These are phyloP conservation scores for Diddensiella transvaalensis DNA, from an alignment of 805 yeast genomes.

Conservation along the genomic window DNA sequence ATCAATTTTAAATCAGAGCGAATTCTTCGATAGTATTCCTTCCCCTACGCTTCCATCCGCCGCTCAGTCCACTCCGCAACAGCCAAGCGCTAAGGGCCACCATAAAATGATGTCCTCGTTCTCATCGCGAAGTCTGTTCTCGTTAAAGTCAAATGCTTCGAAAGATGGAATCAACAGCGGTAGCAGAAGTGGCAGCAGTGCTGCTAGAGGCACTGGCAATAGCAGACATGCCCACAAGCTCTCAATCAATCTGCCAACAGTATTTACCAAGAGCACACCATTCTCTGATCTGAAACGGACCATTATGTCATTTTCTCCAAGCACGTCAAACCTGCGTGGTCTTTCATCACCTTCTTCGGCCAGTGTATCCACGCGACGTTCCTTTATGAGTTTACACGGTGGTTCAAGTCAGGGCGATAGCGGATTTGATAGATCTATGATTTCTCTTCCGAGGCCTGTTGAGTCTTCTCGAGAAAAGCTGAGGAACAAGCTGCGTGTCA, in stretches of 20 bases:
- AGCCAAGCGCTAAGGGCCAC: conserved; percentile 2
- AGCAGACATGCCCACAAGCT: conserved; percentile 10
- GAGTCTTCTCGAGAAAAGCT: conserved; percentile 53
- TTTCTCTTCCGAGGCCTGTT: conserved; percentile 59
- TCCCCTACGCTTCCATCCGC: not conserved
- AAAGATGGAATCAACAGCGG: not conserved
- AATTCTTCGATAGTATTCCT: conserved; percentile 6
- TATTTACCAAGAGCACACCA: conserved; percentile 9
- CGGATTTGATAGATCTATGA: conserved; percentile 38
- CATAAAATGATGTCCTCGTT: conserved; percentile 14
- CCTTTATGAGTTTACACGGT: conserved; percentile 9
- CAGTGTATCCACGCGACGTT: conserved; percentile 7
- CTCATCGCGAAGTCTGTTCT: conserved; percentile 14
- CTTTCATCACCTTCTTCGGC: conserved; percentile 6
- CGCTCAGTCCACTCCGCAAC: not conserved
- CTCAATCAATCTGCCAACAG: conserved; percentile 3
- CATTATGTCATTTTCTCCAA: conserved; percentile 13
- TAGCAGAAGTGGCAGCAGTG: not conserved
- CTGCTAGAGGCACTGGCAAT: not conserved
- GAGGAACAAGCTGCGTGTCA: conserved; percentile 49
- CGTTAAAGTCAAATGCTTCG: conserved; percentile 7
- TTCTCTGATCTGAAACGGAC: conserved; percentile 18
- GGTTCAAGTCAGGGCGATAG: not conserved
- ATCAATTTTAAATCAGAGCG: conserved; percentile 5
- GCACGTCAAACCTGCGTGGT: conserved; percentile 2